Percentiles rank a stretch among this genome's conserved stretches.
Evolutionary conservation across 2,329 filamentous ascomycete genomes (phyloP).

Genomic region (Aspergillus costaricaensis): DNA sequence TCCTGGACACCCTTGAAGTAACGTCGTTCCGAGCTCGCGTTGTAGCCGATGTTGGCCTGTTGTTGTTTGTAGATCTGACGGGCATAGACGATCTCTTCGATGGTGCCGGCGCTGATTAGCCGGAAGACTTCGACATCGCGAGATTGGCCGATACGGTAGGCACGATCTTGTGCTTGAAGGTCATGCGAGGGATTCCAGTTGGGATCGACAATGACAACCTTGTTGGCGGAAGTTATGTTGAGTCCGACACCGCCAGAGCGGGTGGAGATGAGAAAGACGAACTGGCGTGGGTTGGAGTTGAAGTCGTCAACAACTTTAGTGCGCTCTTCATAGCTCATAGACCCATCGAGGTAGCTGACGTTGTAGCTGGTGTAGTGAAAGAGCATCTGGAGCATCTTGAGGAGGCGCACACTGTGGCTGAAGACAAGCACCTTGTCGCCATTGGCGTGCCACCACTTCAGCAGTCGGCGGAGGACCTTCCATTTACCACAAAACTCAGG

Average conservation of each 20-base stretch:
- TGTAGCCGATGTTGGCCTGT: constrained; percentile 96
- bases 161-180: constrained; percentile 91
- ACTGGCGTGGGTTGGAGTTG: constrained; percentile 82
- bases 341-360: constrained; percentile 86
- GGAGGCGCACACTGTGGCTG: constrained; percentile 82
- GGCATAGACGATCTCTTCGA: constrained; percentile 96
- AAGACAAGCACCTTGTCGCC: constrained; percentile 96
- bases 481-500: constrained; percentile 96
- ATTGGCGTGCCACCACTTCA: constrained; percentile 85
- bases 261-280: constrained; percentile 94
- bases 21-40: constrained; percentile 82
- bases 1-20: constrained; percentile 97
- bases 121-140: constrained; percentile 95
- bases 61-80: constrained; percentile 99
- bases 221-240: constrained; percentile 97
- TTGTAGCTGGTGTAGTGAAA: constrained; percentile 89
- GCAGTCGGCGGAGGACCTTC: constrained; percentile 82
- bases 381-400: constrained; percentile 80
- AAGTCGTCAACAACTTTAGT: constrained; percentile 83
- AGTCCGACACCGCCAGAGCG: constrained; percentile 89
- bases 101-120: constrained; percentile 84
- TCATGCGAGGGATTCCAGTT: constrained; percentile 98
- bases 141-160: constrained; percentile 91
- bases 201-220: constrained; percentile 94
- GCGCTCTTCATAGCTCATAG: constrained; percentile 79